phyloP scores from a whole-genome alignment of 2,329 filamentous ascomycete species.

The Fonsecaea erecta region DNA sequence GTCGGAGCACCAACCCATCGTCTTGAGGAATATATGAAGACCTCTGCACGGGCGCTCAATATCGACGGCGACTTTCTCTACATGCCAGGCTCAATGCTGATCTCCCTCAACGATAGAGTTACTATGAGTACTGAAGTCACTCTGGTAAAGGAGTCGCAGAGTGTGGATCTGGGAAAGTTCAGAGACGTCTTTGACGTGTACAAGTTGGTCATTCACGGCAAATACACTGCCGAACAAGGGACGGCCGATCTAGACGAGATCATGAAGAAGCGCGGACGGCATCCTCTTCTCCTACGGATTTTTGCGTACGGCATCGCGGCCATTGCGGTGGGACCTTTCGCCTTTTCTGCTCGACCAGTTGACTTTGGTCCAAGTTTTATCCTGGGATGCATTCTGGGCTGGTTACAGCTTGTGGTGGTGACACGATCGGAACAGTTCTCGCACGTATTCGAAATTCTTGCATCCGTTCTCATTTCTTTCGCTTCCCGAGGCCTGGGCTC shows the following conservation, averaged over 20 bases:
- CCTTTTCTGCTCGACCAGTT: slow-evolving; percentile 75
- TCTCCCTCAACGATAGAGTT: slow-evolving; percentile 71
- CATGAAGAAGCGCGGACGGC: slow-evolving; percentile 62
- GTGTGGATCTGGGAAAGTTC: slow-evolving; percentile 50
- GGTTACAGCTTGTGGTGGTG: slow-evolving; percentile 51
- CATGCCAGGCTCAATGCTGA: slow-evolving; percentile 90
- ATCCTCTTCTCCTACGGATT: slow-evolving; percentile 59
- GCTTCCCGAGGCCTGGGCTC: slow-evolving; percentile 71
- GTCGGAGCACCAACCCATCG: slow-evolving; percentile 91
- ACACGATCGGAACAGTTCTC: slow-evolving; percentile 71
- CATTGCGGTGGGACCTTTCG: slow-evolving; percentile 76
- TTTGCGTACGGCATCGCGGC: slow-evolving; percentile 76
- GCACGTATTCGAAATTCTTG: slow-evolving; percentile 68
- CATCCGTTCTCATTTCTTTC: slow-evolving; percentile 69
- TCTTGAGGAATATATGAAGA: slow-evolving; percentile 85
- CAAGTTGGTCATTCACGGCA: slow-evolving; percentile 55
- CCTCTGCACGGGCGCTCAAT: slow-evolving; percentile 85
- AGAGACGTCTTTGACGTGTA: slow-evolving; percentile 54
- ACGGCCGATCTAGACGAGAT: slow-evolving; percentile 57
- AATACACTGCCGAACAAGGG: slow-evolving; percentile 53
- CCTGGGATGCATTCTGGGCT: slow-evolving; percentile 68
- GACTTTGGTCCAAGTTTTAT: slow-evolving; percentile 79
- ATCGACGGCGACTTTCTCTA: slow-evolving; percentile 91
- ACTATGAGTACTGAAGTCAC: slow-evolving; percentile 55
- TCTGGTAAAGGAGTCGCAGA: slow-evolving; percentile 49